These are phyloP conservation scores for Mycena venus DNA, from an alignment of 768 basidiomycete genomes.

Conservation along the genomic window DNA sequence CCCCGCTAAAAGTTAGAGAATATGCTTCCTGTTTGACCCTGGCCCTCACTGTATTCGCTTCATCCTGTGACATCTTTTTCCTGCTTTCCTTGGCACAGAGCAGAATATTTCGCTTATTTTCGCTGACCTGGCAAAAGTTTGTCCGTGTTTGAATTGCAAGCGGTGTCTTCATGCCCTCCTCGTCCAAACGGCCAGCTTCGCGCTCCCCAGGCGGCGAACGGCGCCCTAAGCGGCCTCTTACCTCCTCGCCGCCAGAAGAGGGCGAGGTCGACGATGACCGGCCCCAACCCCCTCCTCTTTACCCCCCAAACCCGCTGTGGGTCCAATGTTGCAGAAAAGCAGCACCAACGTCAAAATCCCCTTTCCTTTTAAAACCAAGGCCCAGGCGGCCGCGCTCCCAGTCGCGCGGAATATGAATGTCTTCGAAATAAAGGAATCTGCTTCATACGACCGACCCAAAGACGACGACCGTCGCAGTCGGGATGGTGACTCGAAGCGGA, in stretches of 20 bases:
- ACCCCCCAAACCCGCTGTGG: constrained; percentile 50
- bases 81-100: not conserved
- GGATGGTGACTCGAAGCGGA: constrained; percentile 51
- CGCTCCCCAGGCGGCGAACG: constrained; percentile 63
- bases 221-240: constrained; percentile 66
- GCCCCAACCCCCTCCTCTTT: constrained; percentile 38
- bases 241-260: constrained; percentile 81
- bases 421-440: constrained; percentile 35
- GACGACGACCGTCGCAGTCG: constrained; percentile 61
- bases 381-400: constrained; percentile 31
- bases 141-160: constrained; percentile 17
- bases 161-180: constrained; percentile 29
- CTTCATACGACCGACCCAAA: constrained; percentile 54
- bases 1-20: not conserved
- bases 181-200: constrained; percentile 72
- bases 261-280: constrained; percentile 81
- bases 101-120: not conserved
- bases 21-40: not conserved
- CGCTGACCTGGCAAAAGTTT: not conserved
- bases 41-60: not conserved
- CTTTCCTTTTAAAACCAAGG: constrained; percentile 82
- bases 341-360: constrained; percentile 69
- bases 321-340: constrained; percentile 2
- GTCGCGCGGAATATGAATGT: constrained; percentile 37
- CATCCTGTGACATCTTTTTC: not conserved